phyloP scores from a whole-genome alignment of 176 grass and related monocot genomes.

The Eleusine coracana region DNA sequence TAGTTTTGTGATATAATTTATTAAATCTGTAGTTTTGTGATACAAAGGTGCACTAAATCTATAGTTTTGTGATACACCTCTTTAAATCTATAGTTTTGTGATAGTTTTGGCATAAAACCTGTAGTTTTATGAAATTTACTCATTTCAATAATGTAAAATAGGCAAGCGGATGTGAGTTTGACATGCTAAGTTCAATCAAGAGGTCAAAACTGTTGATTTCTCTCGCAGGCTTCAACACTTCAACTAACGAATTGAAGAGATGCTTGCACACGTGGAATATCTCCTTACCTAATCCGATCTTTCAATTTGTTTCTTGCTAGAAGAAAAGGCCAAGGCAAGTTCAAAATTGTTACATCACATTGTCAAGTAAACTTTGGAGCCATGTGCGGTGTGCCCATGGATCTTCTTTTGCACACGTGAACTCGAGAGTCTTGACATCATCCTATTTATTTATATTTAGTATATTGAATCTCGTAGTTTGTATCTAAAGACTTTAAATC shows the following conservation, averaged over 20 bases:
- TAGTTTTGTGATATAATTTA: no score
- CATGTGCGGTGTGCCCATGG: background rate
- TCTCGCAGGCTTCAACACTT: background rate
- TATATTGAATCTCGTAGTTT: no score
- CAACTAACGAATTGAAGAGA: constrained; percentile 15
- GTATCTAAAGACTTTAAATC: no score
- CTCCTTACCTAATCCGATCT: constrained; percentile 46
- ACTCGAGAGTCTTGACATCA: background rate
- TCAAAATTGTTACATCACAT: constrained; percentile 21
- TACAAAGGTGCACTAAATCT: no score
- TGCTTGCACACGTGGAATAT: constrained; percentile 38
- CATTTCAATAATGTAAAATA: background rate
- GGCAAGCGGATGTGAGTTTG: background rate
- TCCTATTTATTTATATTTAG: constrained; percentile 23
- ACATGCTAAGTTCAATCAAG: background rate
- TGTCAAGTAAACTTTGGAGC: constrained; percentile 23
- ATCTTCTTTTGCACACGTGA: constrained; percentile 13
- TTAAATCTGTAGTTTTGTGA: no score
- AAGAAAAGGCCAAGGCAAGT: background rate
- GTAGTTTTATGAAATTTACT: no score
- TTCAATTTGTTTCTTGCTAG: constrained; percentile 32
- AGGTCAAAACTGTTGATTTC: constrained; percentile 21
- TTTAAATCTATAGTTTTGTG: no score
- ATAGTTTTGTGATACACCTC: no score
- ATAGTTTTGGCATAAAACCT: no score